These are phyloP conservation scores for Smithsoniella earleae DNA, from an alignment of 163 green algal species.

Conservation along the genomic window DNA sequence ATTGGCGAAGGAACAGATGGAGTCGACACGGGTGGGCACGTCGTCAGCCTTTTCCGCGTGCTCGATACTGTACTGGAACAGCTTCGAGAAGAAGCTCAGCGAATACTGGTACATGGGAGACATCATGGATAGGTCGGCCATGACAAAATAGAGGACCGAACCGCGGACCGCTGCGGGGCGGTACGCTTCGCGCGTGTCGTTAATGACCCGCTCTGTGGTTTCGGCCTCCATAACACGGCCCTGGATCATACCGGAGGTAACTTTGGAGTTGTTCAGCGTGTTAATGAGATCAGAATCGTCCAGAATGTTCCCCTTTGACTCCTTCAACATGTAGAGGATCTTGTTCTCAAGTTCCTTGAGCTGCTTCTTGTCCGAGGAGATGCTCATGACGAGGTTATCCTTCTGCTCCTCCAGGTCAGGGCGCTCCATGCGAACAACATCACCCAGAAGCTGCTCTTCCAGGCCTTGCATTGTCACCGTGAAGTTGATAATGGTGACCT, in stretches of 20 bases:
- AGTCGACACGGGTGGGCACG: slow-evolving; percentile 47
- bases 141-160: slow-evolving; percentile 65
- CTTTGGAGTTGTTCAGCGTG: slow-evolving; percentile 71
- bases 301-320: slow-evolving; percentile 70
- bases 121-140: slow-evolving; percentile 65
- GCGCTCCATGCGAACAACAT: slow-evolving; percentile 69
- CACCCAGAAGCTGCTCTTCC: slow-evolving; percentile 68
- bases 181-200: slow-evolving; percentile 65
- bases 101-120: slow-evolving; percentile 75
- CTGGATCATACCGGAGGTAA: slow-evolving; percentile 62
- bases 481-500: slow-evolving; percentile 83
- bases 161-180: slow-evolving; percentile 51
- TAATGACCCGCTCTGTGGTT: slow-evolving; percentile 66
- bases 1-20: slow-evolving; percentile 55
- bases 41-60: slow-evolving; percentile 48
- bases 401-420: slow-evolving; percentile 71
- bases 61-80: slow-evolving; percentile 70
- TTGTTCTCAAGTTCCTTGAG: slow-evolving; percentile 67
- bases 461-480: slow-evolving; percentile 72
- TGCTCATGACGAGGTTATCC: slow-evolving; percentile 67
- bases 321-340: slow-evolving; percentile 69
- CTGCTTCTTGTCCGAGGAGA: slow-evolving; percentile 63
- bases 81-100: slow-evolving; percentile 60
- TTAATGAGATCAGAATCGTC: slow-evolving; percentile 76
- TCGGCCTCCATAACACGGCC: slow-evolving; percentile 68